Evolutionary conservation across 805 yeast species (phyloP).

Genomic region (Candida berthetii): DNA sequence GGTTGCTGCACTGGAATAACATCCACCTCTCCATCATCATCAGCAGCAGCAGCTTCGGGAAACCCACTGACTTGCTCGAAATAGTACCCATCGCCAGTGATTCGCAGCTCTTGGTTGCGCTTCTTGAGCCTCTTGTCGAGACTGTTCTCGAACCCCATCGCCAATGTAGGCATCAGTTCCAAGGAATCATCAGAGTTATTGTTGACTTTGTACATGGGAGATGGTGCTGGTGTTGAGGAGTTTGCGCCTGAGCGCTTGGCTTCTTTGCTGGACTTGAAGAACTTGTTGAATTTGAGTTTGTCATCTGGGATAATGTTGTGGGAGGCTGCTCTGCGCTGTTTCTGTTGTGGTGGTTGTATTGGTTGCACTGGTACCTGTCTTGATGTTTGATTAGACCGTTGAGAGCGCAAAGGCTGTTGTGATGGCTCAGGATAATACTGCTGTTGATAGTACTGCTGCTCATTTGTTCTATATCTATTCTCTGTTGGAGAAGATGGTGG

Average conservation of each 20-base stretch:
- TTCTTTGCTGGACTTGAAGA: background rate
- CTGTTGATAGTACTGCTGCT: background rate
- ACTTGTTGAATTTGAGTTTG: no score
- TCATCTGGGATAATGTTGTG: no score
- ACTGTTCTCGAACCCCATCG: conserved; percentile 20
- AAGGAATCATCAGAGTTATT: conserved; percentile 14
- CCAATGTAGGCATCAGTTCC: conserved; percentile 20
- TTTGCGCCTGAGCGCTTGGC: no score
- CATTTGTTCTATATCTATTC: no score
- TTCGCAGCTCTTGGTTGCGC: conserved; percentile 13
- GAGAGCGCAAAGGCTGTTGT: no score
- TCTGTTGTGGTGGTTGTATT: no score
- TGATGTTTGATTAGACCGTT: no score
- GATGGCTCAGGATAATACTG: no score
- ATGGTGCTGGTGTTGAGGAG: no score
- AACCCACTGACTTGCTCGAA: conserved; percentile 1
- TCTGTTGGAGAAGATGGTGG: background rate
- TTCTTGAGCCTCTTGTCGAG: conserved; percentile 9
- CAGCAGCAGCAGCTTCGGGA: background rate
- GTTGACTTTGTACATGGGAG: conserved; percentile 7
- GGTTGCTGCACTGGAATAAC: background rate
- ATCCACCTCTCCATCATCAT: no score
- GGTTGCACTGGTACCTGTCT: no score
- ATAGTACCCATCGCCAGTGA: conserved; percentile 18
- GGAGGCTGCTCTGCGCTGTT: no score